Evolutionary conservation across 1,284 basidiomycete species (phyloP), one percentile per base, ranked within the genome.

Genomic region (Boletellus deceptivus): DNA sequence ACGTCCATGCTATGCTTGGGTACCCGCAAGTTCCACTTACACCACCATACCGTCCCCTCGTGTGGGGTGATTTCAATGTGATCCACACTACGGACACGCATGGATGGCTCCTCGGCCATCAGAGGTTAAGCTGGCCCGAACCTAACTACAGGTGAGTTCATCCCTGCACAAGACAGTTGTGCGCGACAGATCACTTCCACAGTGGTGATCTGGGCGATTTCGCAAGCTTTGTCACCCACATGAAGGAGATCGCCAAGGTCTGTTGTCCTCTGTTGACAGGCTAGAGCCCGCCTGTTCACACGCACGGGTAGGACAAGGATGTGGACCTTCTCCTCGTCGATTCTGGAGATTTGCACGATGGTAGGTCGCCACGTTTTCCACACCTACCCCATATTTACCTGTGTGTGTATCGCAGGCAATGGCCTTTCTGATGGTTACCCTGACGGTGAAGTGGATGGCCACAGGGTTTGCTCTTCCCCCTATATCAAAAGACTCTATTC

Each of bases 51-150:
- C 74, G 80, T 25, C 77, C 81, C 31, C 76, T 93, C 31, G 77
- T 79, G 44, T 91, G 88, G 87, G 82, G 85, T 31, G 85, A 91
- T 59, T 72, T 92, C 62, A 90, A 91, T 60, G 68, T 67, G 36
- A 59, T 92, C 45, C 87, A 90, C 63, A 91, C 89, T 18, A 92
- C 90, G 0, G 90, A 92, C 64, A 84, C 79, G 41, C 90, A 92
- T 68, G 89, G 87, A 22, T 89, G 87, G 87, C 70, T 89, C 5
- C 75, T 88, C 24, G 87, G 88, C 4, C 87, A 90, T 70, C 83
- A 86, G 57, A 84, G 89, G 60, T 17, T 69, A 1, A 79, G 77
- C 4, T 80, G 79, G 60, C 87, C 87, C 0, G 88, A 90, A 57
- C 88, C 88, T 1, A 86, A 89, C 61, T 88, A 86, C 65, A 84